A percentile compares a stretch with the other conserved stretches of the same genome.
phyloP scores from a whole-genome alignment of 2,329 filamentous ascomycete genomes.

The Talaromyces sp. region DNA sequence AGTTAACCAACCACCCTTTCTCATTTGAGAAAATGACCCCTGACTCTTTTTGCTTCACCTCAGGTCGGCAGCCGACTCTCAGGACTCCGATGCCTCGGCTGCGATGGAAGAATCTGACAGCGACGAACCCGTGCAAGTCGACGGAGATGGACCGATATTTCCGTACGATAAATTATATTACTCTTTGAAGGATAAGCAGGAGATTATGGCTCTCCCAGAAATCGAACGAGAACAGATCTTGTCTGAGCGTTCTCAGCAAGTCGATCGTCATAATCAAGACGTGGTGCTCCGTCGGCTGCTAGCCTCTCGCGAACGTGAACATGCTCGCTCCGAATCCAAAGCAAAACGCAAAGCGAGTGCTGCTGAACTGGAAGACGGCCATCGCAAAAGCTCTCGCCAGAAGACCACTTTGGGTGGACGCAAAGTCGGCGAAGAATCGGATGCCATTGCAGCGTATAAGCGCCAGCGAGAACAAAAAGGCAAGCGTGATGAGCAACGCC shows the following conservation, averaged over 20 bases:
- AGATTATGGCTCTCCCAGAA: slow-evolving; percentile 82
- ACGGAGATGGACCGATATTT: slow-evolving; percentile 53
- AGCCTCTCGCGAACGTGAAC: slow-evolving; percentile 59
- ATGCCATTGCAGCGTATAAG: slow-evolving; percentile 68
- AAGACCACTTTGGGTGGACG: slow-evolving; percentile 62
- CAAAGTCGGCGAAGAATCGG: slow-evolving; percentile 62
- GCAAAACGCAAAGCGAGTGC: slow-evolving; percentile 70
- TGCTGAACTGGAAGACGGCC: slow-evolving; percentile 71
- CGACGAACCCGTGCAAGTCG: slow-evolving; percentile 47
- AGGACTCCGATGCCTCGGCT: slow-evolving; percentile 71
- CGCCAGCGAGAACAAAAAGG: slow-evolving; percentile 55
- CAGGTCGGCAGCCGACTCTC: slow-evolving; percentile 65
- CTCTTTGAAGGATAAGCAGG: slow-evolving; percentile 65
- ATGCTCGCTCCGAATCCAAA: slow-evolving; percentile 44
- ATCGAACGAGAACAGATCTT: slow-evolving; percentile 87
- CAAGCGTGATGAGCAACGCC: slow-evolving; percentile 43
- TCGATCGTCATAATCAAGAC: slow-evolving; percentile 77
- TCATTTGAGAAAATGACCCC: neutral
- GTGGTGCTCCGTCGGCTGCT: slow-evolving; percentile 74
- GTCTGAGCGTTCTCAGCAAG: slow-evolving; percentile 77
- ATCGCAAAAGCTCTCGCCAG: slow-evolving; percentile 68
- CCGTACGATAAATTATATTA: slow-evolving; percentile 84
- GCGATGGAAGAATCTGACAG: slow-evolving; percentile 85
- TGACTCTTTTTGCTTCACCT: slow-evolving; percentile 11
- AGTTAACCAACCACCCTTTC: slow-evolving; percentile 31